Evolutionary conservation across 371 early-diverging fungal genomes (phyloP), one percentile per base, ranked within the genome.

Genomic region (Quaeritorhiza haematococci): DNA sequence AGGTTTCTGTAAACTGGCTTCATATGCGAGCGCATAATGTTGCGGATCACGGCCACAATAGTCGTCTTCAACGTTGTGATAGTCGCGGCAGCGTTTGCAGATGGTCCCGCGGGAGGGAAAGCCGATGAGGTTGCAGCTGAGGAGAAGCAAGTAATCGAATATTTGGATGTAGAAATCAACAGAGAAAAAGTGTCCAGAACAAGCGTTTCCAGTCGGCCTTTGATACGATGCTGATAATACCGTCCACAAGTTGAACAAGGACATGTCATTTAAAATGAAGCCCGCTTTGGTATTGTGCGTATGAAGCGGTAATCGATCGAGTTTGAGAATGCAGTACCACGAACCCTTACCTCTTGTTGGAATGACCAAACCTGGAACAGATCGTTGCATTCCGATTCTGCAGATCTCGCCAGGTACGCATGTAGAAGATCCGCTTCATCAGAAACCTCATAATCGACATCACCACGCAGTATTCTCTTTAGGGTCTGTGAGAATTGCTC

Each of bases 381-480:
- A 35, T 76, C 76, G 26, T 49, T 38, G 33, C 56, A 65, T 30
- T 71, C 68, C 0, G 74, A 71, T 0, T 44, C 35, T 6, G 51
- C 23, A 50, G 43, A 50, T 50, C n/a, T 27, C 24, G 61, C 61
- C 15, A 74, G 43, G 50, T 73, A 76, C 17, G 35, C 53, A 8
- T 51, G 32, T 6, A 76, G 27, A 29, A 76, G 34, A 10, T 64
- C 64, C 7, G 59, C 51, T 51, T 73, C 74, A 1, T 42, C 59
- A 0, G 71, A 72, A 7, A 76, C 55, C 44, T 71, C 72, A 34
- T 33, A 13, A 49, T 75, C 75, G 27, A 71, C 72, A n/a, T n/a
- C n/a, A n/a, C n/a, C n/a, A n/a, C n/a, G n/a, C n/a, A n/a, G n/a
- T n/a, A n/a, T n/a, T n/a, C n/a, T n/a, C n/a, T n/a, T n/a, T n/a